These are phyloP conservation scores for Vicia faba DNA, from an alignment of 306 rosid species.

Conservation along the genomic window DNA sequence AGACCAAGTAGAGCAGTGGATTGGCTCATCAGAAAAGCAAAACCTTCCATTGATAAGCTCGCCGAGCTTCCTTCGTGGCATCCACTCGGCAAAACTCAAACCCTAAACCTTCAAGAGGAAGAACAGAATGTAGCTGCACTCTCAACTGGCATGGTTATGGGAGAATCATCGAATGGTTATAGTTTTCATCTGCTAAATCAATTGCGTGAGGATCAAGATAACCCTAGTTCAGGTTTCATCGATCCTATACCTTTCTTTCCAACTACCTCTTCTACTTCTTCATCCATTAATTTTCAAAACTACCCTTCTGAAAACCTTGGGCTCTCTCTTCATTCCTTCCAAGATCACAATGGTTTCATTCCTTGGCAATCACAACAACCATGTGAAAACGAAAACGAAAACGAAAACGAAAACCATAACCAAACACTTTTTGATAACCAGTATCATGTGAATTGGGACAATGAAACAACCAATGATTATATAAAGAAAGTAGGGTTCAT, in stretches of 20 bases:
- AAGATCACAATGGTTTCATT: conserved; percentile 44
- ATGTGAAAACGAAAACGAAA: neutral
- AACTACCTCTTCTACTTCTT: conserved; percentile 47
- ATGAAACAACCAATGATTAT: conserved; percentile 32
- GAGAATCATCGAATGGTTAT: conserved; percentile 46
- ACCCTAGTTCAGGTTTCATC: conserved; percentile 39
- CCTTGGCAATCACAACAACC: conserved; percentile 42
- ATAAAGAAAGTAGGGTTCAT: conserved; percentile 43
- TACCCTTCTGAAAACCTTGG: conserved; percentile 66
- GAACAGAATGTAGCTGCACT: conserved; percentile 11
- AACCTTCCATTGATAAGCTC: conserved; percentile 69
- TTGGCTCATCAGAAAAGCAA: conserved; percentile 88
- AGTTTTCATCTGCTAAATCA: conserved; percentile 53
- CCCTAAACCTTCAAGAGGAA: conserved; percentile 19
- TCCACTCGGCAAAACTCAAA: conserved; percentile 28
- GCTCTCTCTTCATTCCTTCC: conserved; percentile 72
- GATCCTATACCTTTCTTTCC: conserved; percentile 58
- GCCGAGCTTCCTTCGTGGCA: conserved; percentile 73
- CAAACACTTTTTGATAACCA: conserved; percentile 51
- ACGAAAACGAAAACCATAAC: neutral
- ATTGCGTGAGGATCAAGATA: conserved; percentile 34
- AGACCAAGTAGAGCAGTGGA: conserved; percentile 87
- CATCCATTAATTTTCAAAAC: conserved; percentile 58
- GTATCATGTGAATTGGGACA: conserved; percentile 54
- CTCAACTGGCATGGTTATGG: neutral